Conservation (phyloP, 441 rosid genomes). For the Breynia disticha region DNA sequence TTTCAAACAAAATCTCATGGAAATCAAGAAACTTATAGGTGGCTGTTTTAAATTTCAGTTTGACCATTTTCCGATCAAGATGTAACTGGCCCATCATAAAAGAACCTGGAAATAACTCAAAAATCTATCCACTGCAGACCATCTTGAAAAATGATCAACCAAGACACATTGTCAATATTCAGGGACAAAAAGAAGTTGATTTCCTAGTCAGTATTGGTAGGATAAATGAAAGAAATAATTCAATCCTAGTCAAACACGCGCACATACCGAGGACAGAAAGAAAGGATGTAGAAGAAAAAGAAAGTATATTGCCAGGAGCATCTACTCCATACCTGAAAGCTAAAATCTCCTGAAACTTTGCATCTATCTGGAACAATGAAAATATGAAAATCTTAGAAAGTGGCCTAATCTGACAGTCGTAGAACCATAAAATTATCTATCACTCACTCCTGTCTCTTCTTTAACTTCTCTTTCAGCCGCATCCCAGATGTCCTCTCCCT, state of each 20-base stretch:
- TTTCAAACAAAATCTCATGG: too few species aligned
- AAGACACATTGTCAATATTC: too few species aligned
- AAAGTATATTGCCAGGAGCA: neutral
- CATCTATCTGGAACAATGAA: slow-evolving; percentile 46
- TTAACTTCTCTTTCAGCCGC: slow-evolving; percentile 77
- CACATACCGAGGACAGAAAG: too few species aligned
- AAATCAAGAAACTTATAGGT: too few species aligned
- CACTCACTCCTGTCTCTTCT: slow-evolving; percentile 86
- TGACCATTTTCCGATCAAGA: too few species aligned
- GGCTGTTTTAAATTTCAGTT: too few species aligned
- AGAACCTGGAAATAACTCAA: too few species aligned
- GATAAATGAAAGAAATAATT: neutral
- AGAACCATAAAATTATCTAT: neutral
- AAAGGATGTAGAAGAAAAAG: neutral
- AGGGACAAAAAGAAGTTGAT: neutral
- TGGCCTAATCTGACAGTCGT: neutral
- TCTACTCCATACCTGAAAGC: slow-evolving; percentile 51
- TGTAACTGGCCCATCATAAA: too few species aligned
- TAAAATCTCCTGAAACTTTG: slow-evolving; percentile 59
- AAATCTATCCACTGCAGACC: too few species aligned
- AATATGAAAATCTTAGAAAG: slow-evolving; percentile 10
- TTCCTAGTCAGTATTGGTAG: neutral
- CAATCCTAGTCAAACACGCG: neutral
- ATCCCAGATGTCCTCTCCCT: slow-evolving; percentile 68
- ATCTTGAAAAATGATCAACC: too few species aligned